Conservation (phyloP, 352 stramenopile genomes). For the Pythium vanterpoolii region DNA sequence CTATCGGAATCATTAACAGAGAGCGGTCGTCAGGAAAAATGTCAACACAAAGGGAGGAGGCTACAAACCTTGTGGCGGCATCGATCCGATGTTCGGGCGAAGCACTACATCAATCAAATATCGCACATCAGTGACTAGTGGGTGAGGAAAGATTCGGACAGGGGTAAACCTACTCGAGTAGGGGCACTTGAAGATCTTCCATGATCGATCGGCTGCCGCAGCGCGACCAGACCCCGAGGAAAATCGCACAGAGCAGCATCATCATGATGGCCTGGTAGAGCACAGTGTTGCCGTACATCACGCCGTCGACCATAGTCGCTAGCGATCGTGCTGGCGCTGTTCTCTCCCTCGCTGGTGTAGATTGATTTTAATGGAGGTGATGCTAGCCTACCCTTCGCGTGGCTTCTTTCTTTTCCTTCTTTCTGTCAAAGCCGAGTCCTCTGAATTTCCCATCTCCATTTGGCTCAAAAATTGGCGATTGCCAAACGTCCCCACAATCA, state of each 20-base stretch:
- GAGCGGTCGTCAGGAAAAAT: neutral
- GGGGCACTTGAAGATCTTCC: conserved; percentile 42
- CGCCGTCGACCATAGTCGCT: conserved; percentile 9
- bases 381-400: too few species aligned
- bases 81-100: conserved; percentile 63
- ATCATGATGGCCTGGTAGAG: conserved; percentile 59
- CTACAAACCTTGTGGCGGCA: conserved; percentile 34
- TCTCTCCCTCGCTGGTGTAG: too few species aligned
- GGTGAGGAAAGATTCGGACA: neutral
- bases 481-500: too few species aligned
- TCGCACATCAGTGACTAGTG: neutral
- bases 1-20: conserved; percentile 12
- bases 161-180: conserved; percentile 29
- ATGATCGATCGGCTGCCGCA: conserved; percentile 39
- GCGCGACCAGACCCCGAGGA: conserved; percentile 51
- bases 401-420: too few species aligned
- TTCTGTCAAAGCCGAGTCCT: too few species aligned
- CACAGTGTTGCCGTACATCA: conserved; percentile 35
- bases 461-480: too few species aligned
- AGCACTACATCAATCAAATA: conserved; percentile 21
- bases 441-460: too few species aligned
- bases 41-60: neutral
- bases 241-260: conserved; percentile 48
- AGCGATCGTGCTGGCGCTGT: too few species aligned
- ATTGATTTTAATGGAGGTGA: too few species aligned